Base-by-base conservation (phyloP, 179 eudicot genomes). In the Spergularia azorica region DNA sequence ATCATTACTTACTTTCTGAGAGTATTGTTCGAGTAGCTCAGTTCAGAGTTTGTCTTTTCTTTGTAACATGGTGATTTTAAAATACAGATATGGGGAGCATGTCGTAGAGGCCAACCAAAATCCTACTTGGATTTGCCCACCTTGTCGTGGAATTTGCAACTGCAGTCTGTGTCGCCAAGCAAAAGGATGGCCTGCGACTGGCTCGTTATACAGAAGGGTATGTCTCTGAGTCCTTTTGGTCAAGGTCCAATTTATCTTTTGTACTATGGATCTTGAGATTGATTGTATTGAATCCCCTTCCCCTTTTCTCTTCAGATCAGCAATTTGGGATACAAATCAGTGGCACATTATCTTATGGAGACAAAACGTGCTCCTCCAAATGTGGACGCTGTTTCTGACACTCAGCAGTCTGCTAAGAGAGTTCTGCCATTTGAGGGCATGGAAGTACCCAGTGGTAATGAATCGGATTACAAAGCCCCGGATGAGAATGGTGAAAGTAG, bases 91-190 rank as follows among this genome's bases (percentile, higher is more conserved):
- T 71, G 97, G 97, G 62, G 98, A 95, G 82, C 86, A 95, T 86
- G 90, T 95, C 32, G 88, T 87, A 14, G 98, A 95, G 86, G 97
- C 97, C 78, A 90, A 86, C 38, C 81, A 86, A 80, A 90, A 93
- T 72, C 97, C 97, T 4, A 69, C 91, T 48, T 95, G 98, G 98
- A 59, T 88, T 79, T 95, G 97, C 82, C 97, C 97, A 8, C 92
- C 85, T 39, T 95, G 97, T 77, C 95, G 98, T 62, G 98, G 93
- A 83, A 95, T 95, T 72, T 95, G 98, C 75, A 95, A 93, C 88
- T 95, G 98, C 87, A 95, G 98, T 78, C 86, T 95, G 87, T 93
- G 98, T 79, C 82, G 98, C 76, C 83, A 90, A 64, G 97, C 93
- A 62, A 95, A 87, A 87, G 98, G 98, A 73, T 91, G 97, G 98